Evolutionary conservation across 73 alveolate genomes (phyloP), one percentile per base, ranked within the genome.

Genomic region (Blepharisma stoltei): DNA sequence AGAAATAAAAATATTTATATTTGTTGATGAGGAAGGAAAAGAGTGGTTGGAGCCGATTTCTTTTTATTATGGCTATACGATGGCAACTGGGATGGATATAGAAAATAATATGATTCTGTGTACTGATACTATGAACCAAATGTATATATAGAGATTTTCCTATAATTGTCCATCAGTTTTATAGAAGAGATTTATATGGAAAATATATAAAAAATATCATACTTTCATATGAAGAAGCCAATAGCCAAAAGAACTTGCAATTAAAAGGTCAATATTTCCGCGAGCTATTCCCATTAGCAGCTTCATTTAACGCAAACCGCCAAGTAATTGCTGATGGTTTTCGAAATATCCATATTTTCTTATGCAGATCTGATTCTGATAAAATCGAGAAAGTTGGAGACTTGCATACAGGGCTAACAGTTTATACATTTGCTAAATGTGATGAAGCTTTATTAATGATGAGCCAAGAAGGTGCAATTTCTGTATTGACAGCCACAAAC

Each of bases 241-340:
- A 25, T 5, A 60, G 73, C 46, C 45, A 25, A 11, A 60, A 60
- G 46, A 60, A 60, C 4, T 25, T 60, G 45, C 14, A 60, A 18
- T 38, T 60, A n/a, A 60, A 60, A 60, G 73, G 73, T 5, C 73
- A 60, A 25, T 60, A 60, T 60, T 60, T 60, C 23, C 38, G 73
- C 14, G 48, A 60, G 5, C 45, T 60, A 1, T 60, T 60, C 73
- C 73, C 73, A 20, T 60, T 60, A 60, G 14, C 73, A 1, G 73
- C 23, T n/a, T 14, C 46, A 14, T 60, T 60, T 25, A n/a, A 60
- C 46, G 73, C 2, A 25, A 9, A 14, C 11, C 73, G 73, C 14
- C 73, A 60, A 60, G 73, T 60, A 60, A 38, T 60, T 60, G 73
- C 73, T 20, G 73, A 60, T 25, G 18, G 23, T n/a, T 60, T 60